A percentile compares a stretch with the other conserved stretches of the same genome.
Conservation (phyloP, 2,329 filamentous ascomycete species). For the Fusarium newnesense region DNA sequence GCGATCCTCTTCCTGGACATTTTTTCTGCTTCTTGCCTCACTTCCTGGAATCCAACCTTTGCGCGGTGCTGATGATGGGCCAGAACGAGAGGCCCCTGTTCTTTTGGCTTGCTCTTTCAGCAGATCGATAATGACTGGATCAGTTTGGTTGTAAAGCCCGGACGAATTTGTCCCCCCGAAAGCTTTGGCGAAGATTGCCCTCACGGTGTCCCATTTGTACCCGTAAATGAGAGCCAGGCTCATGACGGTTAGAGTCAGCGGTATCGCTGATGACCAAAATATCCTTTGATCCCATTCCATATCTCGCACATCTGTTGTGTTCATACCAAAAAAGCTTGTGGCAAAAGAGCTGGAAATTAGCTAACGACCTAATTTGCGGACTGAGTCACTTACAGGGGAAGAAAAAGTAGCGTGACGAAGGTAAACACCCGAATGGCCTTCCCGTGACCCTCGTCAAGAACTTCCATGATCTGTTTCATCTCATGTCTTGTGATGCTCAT, state of each 20-base stretch:
- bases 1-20: too few species aligned
- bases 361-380: too few species aligned
- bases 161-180: too few species aligned
- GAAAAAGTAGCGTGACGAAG: background rate
- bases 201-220: background rate
- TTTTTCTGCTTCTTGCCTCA: too few species aligned
- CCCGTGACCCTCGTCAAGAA: background rate
- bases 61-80: too few species aligned
- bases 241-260: background rate
- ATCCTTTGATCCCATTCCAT: background rate
- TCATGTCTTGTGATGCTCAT: background rate
- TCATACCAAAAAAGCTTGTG: background rate
- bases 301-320: background rate
- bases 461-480: background rate
- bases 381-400: background rate
- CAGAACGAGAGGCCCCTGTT: too few species aligned
- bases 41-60: too few species aligned
- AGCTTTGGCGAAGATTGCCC: too few species aligned
- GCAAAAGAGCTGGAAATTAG: background rate
- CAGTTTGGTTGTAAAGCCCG: too few species aligned
- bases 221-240: background rate
- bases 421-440: background rate
- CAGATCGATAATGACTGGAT: too few species aligned
- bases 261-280: background rate
- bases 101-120: too few species aligned